Base-by-base conservation (phyloP, 768 basidiomycete genomes). In the Sarcodon sp. region DNA sequence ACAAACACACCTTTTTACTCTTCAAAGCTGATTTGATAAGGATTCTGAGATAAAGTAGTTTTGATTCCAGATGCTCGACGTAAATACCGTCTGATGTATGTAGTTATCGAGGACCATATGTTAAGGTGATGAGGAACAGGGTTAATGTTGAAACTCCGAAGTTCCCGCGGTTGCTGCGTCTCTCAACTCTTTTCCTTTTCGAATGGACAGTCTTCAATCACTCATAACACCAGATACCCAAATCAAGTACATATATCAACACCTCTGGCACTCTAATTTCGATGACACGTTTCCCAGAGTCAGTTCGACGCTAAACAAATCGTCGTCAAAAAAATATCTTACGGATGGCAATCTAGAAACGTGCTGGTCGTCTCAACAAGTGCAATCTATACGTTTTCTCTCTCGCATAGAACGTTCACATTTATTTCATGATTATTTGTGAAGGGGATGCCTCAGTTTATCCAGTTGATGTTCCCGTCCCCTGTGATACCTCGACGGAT, bases 331-430 rank as follows among this genome's bases (percentile, higher is more conserved):
- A 65, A 83, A 79, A 58, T 61, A 77, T 58, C 70, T 89, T 16
- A 71, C 77, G 31, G 87, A 89, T 56, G 68, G 71, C 21, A 83
- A 68, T 54, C 76, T 79, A 47, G 87, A 86, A 59, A 89, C 86
- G 7, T 89, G 87, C 60, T 89, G 87, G 86, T 80, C 84, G 18
- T 87, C 86, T 12, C 79, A 81, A 61, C 82, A 84, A 72, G 86
- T 83, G 50, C 43, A 47, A 51, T 32, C 18, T 35, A 12, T 51
- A 50, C 37, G 46, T 11, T 41, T 50, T 6, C 9, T 46, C 34
- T 13, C 7, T 16, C 16, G 39, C 35, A 15, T 12, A 16, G 16
- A 8, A 4, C 15, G 5, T 38, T 38, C 37, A 38, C 37, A 13
- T 13, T 41, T 13, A 9, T 41, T 13, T 41, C 8, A 8, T 44